phyloP scores from a whole-genome alignment of 2,329 filamentous ascomycete species.

The Penicillium sp. region DNA sequence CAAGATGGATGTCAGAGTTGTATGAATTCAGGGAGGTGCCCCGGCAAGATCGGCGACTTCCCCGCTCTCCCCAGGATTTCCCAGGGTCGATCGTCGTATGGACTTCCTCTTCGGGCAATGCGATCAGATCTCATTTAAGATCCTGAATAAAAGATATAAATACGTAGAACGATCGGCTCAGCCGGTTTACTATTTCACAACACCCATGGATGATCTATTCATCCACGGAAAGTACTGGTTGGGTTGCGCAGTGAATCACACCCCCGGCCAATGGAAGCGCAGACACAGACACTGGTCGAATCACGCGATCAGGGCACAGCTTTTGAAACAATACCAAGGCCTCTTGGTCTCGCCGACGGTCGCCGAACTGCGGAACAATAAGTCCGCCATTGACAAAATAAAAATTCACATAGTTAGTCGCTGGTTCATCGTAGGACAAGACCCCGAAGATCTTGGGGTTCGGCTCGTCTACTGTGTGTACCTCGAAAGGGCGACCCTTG shows the following conservation, averaged over 20 bases:
- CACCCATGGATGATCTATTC: neutral
- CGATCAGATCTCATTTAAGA: neutral
- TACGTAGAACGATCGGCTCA: too few relatives aligned
- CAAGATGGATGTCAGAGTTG: neutral
- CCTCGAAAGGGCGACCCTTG: constrained; percentile 21
- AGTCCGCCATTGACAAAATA: constrained; percentile 31
- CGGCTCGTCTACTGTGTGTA: constrained; percentile 26
- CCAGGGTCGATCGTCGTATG: constrained; percentile 3
- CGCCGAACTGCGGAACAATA: constrained; percentile 29
- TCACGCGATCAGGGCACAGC: constrained; percentile 22
- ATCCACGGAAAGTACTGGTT: constrained; percentile 11
- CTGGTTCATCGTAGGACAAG: constrained; percentile 16
- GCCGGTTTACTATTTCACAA: too few relatives aligned
- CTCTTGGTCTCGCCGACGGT: constrained; percentile 15
- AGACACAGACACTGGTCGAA: constrained; percentile 21
- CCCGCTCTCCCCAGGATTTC: constrained; percentile 16
- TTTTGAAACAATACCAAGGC: constrained; percentile 21
- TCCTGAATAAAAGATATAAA: neutral
- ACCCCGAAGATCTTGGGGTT: constrained; percentile 7
- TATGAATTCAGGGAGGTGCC: neutral
- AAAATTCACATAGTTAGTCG: constrained; percentile 30
- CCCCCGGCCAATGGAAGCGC: constrained; percentile 27
- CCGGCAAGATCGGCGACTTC: constrained; percentile 7
- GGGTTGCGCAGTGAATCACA: constrained; percentile 31
- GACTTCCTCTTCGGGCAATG: neutral